Percentiles rank a stretch among this genome's conserved stretches.
Evolutionary conservation across 2,329 filamentous ascomycete genomes (phyloP).

Genomic region (Colletotrichum eremochloae): DNA sequence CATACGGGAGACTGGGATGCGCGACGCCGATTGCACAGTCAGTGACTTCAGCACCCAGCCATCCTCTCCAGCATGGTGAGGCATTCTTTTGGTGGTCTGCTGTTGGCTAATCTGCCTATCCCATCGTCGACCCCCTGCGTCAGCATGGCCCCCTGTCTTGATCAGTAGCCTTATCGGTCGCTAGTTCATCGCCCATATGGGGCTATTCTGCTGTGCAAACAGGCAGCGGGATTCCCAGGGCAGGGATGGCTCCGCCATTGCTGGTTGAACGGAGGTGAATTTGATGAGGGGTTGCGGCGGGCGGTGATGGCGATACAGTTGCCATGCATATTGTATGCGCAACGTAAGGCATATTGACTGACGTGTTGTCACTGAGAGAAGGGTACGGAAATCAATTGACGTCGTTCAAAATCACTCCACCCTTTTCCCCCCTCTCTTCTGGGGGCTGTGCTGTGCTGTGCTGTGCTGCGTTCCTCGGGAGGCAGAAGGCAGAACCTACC

Average conservation of each 20-base stretch:
- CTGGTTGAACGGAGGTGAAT: not conserved
- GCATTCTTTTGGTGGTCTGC: not conserved
- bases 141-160: slow-evolving; percentile 39
- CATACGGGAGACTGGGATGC: not conserved
- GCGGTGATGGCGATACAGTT: slow-evolving; percentile 32
- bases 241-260: slow-evolving; percentile 9
- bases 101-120: not conserved
- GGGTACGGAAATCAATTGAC: not conserved
- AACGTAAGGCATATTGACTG: slow-evolving; percentile 15
- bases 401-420: not conserved
- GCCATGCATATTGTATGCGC: not conserved
- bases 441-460: not conserved
- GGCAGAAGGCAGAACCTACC: not conserved
- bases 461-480: not conserved
- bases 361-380: slow-evolving; percentile 29
- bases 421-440: no score
- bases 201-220: slow-evolving; percentile 24
- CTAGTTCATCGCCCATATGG: slow-evolving; percentile 21
- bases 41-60: slow-evolving; percentile 1
- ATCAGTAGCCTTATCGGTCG: slow-evolving; percentile 32
- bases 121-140: slow-evolving; percentile 25
- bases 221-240: slow-evolving; percentile 26
- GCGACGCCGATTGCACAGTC: not conserved
- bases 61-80: not conserved
- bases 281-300: not conserved